These are phyloP conservation scores for Trichosporon inkin DNA, from an alignment of 1,284 basidiomycete genomes.

Conservation along the genomic window DNA sequence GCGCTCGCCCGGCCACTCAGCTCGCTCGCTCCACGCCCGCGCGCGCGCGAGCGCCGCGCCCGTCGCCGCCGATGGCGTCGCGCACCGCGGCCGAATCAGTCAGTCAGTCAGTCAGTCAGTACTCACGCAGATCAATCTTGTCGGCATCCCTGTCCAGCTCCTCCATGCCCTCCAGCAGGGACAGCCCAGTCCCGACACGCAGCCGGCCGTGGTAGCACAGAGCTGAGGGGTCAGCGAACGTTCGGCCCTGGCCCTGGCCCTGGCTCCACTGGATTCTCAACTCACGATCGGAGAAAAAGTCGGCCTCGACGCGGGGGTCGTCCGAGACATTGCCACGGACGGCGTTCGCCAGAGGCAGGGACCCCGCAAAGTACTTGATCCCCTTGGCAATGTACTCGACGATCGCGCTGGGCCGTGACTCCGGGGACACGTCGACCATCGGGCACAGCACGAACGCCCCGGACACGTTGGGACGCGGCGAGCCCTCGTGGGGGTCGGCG, in stretches of 20 bases:
- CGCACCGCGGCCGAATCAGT: too few species aligned
- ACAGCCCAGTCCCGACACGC: constrained; percentile 53
- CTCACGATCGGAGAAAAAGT: constrained; percentile 50
- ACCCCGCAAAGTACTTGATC: constrained; percentile 49
- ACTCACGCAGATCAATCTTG: constrained; percentile 45
- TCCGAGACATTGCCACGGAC: constrained; percentile 54
- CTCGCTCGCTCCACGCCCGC: too few species aligned
- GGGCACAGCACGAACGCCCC: constrained; percentile 52
- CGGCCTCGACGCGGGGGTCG: constrained; percentile 53
- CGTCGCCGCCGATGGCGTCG: too few species aligned
- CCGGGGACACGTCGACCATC: constrained; percentile 51
- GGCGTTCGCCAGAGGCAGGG: constrained; percentile 51
- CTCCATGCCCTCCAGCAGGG: constrained; percentile 52
- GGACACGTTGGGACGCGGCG: constrained; percentile 36
- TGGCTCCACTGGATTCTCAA: too few species aligned
- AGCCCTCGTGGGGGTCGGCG: constrained; percentile 7
- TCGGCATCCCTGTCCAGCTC: constrained; percentile 45
- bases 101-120: too few species aligned
- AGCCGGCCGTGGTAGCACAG: constrained; percentile 54
- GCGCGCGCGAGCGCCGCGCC: too few species aligned
- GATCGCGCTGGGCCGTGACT: constrained; percentile 48
- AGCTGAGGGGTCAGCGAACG: constrained; percentile 29
- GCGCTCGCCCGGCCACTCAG: too few species aligned
- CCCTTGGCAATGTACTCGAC: constrained; percentile 48
- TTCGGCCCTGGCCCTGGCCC: too few species aligned